phyloP scores from a whole-genome alignment of 768 basidiomycete genomes.

The Suillus cothurnatus region DNA sequence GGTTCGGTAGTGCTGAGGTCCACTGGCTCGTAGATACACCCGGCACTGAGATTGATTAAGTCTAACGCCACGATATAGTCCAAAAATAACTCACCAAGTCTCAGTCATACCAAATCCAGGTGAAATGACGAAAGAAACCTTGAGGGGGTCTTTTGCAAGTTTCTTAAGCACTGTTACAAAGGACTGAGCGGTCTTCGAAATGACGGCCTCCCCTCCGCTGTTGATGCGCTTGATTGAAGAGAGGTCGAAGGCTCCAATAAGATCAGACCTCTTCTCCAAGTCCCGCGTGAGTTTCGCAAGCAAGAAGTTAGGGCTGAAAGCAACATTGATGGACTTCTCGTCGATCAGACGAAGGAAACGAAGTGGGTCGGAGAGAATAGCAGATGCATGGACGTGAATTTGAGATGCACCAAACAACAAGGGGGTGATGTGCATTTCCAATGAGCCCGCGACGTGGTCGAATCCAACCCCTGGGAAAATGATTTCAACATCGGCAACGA shows the following conservation, averaged over 20 bases:
- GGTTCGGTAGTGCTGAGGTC: slow-evolving; percentile 19
- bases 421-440: slow-evolving; percentile 40
- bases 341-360: slow-evolving; percentile 21
- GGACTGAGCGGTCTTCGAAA: slow-evolving; percentile 37
- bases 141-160: slow-evolving; percentile 17
- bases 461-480: slow-evolving; percentile 37
- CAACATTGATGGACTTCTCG: slow-evolving; percentile 33
- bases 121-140: slow-evolving; percentile 23
- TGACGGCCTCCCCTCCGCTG: slow-evolving; percentile 46
- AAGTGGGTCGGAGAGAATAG: slow-evolving; percentile 4
- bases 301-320: slow-evolving; percentile 45
- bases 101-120: slow-evolving; percentile 49
- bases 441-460: slow-evolving; percentile 44
- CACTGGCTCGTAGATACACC: slow-evolving; percentile 36
- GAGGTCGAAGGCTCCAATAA: slow-evolving; percentile 33
- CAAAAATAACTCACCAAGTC: slow-evolving; percentile 32
- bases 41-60: slow-evolving; percentile 26
- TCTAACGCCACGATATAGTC: neutral
- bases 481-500: neutral
- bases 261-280: slow-evolving; percentile 22
- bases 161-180: slow-evolving; percentile 35
- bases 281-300: slow-evolving; percentile 41
- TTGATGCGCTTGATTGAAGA: slow-evolving; percentile 37
- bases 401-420: slow-evolving; percentile 18
- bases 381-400: neutral